These are phyloP conservation scores for Trichoderma gamsii DNA, from an alignment of 495 filamentous ascomycete genomes.

Conservation along the genomic window DNA sequence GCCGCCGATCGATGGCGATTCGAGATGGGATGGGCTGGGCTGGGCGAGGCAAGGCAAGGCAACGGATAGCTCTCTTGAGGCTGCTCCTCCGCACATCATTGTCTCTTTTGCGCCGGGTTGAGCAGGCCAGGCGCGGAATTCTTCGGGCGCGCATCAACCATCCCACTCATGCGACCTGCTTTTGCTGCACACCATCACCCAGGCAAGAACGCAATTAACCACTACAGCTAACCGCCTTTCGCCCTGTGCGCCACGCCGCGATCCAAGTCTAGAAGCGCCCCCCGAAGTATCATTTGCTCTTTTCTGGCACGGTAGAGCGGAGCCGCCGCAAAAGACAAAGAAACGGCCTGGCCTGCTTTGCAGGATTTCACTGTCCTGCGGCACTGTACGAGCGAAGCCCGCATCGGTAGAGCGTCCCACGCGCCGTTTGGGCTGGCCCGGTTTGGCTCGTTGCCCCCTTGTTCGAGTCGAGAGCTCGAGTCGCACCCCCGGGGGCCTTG, in stretches of 20 bases:
- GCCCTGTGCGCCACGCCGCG: constrained; percentile 10
- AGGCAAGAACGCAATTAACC: not conserved
- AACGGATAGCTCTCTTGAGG: not conserved
- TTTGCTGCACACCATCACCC: constrained; percentile 5
- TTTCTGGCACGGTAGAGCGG: not conserved
- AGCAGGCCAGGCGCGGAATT: not conserved
- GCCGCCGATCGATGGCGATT: no score
- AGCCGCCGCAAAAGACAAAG: not conserved
- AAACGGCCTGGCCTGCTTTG: not conserved
- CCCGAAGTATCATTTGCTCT: not conserved
- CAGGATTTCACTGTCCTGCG: not conserved
- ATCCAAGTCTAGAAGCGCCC: not conserved
- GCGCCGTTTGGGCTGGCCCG: not conserved
- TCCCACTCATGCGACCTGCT: not conserved
- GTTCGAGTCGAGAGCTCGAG: not conserved
- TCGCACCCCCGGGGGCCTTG: not conserved
- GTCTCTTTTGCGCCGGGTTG: not conserved
- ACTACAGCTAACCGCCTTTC: constrained; percentile 4
- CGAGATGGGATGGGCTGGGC: no score
- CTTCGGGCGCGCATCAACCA: not conserved
- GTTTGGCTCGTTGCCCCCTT: not conserved
- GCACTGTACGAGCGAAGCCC: not conserved
- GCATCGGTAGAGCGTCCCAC: constrained; percentile 1
- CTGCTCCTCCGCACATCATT: not conserved
- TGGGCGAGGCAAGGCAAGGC: not conserved